phyloP scores from a whole-genome alignment of 345 rosid species.

The Moringa oleifera region DNA sequence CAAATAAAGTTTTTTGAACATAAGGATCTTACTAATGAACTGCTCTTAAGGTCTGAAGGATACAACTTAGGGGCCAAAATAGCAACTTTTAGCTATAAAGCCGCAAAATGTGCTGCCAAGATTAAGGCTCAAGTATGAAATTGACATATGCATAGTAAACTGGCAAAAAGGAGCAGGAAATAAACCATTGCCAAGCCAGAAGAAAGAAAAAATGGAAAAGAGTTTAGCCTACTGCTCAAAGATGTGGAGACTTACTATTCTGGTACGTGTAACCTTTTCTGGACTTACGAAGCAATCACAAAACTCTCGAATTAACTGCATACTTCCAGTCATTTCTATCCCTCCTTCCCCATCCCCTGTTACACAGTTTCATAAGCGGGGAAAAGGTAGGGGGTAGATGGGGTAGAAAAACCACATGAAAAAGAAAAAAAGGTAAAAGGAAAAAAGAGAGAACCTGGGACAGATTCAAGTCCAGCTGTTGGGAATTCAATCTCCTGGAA shows the following conservation, averaged over 20 bases:
- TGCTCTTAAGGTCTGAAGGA: too few species aligned
- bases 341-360: constrained; percentile 98
- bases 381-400: neutral
- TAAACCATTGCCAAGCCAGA: too few species aligned
- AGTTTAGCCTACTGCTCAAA: neutral
- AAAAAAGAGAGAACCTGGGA: constrained; percentile 52
- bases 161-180: too few species aligned
- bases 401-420: neutral
- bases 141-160: too few species aligned
- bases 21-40: too few species aligned
- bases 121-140: too few species aligned
- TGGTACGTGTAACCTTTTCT: constrained; percentile 57
- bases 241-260: constrained; percentile 47
- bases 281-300: constrained; percentile 61
- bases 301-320: constrained; percentile 77
- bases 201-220: neutral
- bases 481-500: constrained; percentile 97
- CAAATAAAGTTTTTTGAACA: too few species aligned
- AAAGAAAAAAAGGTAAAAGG: neutral
- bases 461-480: constrained; percentile 86
- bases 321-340: constrained; percentile 85
- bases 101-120: too few species aligned
- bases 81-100: too few species aligned
- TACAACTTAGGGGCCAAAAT: too few species aligned
- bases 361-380: neutral